Conservation (phyloP, 1,139 yeast species). For the Magnusiomyces fungicola region DNA sequence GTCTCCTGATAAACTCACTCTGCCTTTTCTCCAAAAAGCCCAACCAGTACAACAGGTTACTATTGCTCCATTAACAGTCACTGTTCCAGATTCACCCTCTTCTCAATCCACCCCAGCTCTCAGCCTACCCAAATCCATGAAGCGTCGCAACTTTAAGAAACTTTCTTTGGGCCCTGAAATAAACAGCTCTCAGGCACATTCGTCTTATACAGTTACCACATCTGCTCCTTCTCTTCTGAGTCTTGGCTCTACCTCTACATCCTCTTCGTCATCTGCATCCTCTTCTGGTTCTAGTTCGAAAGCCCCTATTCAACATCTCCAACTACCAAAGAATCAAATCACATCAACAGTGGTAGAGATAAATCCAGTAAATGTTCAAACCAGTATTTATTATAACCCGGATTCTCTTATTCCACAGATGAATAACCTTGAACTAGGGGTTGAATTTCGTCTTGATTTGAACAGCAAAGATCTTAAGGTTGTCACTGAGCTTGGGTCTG, state of each 20-base stretch:
- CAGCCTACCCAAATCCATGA: constrained; percentile 52
- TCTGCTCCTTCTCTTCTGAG: constrained; percentile 2
- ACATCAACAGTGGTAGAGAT: no score
- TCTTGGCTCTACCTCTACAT: neutral
- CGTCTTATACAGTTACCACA: constrained; percentile 3
- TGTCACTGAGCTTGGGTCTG: constrained; percentile 76
- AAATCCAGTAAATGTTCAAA: no score
- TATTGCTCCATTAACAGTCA: no score
- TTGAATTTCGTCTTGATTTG: constrained; percentile 45
- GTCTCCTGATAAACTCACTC: no score
- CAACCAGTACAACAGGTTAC: no score
- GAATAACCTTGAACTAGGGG: constrained; percentile 38
- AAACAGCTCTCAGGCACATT: constrained; percentile 14
- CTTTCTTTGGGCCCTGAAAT: constrained; percentile 40
- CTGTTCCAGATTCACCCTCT: neutral
- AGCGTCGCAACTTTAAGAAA: constrained; percentile 68
- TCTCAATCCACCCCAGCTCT: constrained; percentile 10
- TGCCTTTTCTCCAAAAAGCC: no score
- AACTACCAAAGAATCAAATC: no score
- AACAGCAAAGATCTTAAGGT: constrained; percentile 64
- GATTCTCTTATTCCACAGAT: constrained; percentile 26
- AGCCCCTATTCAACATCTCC: no score
- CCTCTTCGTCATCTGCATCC: neutral
- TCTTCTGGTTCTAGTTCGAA: no score
- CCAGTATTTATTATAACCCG: no score